Conservation (phyloP, 2,329 filamentous ascomycete genomes). For the Exutisphaerella laricina region DNA sequence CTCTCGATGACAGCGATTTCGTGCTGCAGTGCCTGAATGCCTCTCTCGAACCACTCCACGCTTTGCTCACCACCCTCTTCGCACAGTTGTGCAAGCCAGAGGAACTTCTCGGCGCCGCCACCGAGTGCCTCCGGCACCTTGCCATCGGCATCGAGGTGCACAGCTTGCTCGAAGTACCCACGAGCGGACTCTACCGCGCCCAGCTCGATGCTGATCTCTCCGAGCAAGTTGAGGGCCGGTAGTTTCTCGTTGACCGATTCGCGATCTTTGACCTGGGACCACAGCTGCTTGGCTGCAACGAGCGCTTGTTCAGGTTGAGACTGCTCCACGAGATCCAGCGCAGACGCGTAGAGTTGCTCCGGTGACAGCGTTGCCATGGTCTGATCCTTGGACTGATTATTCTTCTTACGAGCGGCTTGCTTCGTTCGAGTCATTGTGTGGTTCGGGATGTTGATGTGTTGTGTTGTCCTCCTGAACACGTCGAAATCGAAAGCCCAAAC, state of each 20-base stretch:
- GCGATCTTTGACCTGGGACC: constrained; percentile 42
- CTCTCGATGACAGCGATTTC: constrained; percentile 62
- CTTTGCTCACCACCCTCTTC: constrained; percentile 57
- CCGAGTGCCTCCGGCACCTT: constrained; percentile 63
- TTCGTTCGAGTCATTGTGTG: constrained; percentile 27
- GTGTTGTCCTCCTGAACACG: too few species aligned
- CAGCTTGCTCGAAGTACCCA: constrained; percentile 65
- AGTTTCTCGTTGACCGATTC: constrained; percentile 41
- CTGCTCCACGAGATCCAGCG: constrained; percentile 53
- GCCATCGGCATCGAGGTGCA: constrained; percentile 71
- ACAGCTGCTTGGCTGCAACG: constrained; percentile 48
- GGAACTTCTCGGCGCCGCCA: constrained; percentile 86
- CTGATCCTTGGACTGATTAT: constrained; percentile 46
- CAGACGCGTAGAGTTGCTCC: constrained; percentile 52
- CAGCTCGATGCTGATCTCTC: constrained; percentile 74
- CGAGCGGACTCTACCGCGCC: constrained; percentile 75
- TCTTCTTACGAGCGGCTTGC: too few species aligned
- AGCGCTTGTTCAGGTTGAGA: constrained; percentile 55
- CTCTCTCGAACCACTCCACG: constrained; percentile 58
- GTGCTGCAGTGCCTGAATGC: constrained; percentile 64
- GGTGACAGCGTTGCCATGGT: constrained; percentile 42
- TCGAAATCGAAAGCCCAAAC: too few species aligned
- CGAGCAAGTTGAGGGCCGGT: constrained; percentile 67
- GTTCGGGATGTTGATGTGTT: constrained; percentile 1
- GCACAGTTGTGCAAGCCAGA: constrained; percentile 88